phyloP scores from a whole-genome alignment of 345 rosid species.

The Psidium friedrichsthalianum region DNA sequence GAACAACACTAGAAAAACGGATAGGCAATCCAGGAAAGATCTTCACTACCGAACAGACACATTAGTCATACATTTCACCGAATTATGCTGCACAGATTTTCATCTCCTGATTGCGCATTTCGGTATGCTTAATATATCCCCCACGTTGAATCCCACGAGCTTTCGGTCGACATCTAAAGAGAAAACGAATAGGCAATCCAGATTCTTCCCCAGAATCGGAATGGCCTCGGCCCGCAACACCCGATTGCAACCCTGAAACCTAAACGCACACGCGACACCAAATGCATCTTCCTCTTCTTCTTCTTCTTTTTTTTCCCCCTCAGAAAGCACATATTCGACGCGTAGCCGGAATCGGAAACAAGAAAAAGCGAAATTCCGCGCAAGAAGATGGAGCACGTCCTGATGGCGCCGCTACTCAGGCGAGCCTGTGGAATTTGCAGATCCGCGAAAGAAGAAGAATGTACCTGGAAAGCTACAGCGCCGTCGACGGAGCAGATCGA shows the following conservation, averaged over 20 bases:
- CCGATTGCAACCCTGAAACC: background rate
- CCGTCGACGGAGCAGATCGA: background rate
- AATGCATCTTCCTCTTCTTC: background rate
- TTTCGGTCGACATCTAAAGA: background rate
- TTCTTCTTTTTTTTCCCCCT: too few relatives aligned
- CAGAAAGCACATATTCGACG: background rate
- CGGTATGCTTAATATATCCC: background rate
- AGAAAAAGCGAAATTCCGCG: background rate
- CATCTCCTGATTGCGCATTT: background rate
- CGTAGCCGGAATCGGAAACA: background rate
- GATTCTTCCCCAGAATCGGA: background rate
- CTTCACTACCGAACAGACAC: background rate
- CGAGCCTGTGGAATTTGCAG: background rate
- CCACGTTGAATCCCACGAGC: background rate
- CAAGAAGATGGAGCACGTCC: background rate
- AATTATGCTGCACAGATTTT: background rate
- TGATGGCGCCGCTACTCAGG: background rate
- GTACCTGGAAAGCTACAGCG: background rate
- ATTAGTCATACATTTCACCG: background rate
- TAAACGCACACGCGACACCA: background rate
- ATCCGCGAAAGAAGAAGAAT: background rate
- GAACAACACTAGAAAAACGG: background rate
- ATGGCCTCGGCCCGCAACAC: background rate
- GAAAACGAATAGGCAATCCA: background rate
- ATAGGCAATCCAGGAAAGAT: background rate